Percentiles rank a stretch among this genome's conserved stretches.
phyloP scores from a whole-genome alignment of 441 rosid species.

The Gossypium schwendimanii region DNA sequence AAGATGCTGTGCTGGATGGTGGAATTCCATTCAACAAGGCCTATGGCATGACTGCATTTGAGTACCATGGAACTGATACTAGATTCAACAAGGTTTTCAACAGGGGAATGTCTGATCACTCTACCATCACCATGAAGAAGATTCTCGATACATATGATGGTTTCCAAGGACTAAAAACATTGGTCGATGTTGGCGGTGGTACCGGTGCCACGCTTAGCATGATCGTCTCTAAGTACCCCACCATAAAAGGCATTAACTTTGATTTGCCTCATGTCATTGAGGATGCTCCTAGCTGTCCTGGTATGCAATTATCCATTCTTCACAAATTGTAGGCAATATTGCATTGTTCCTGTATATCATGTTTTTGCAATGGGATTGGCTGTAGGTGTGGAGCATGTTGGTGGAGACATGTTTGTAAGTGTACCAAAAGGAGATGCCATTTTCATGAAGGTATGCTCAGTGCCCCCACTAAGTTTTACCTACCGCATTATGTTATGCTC shows the following conservation, averaged over 20 bases:
- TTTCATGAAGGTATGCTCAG: constrained; percentile 68
- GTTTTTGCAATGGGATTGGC: background rate
- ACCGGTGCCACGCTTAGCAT: constrained; percentile 58
- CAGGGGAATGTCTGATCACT: constrained; percentile 61
- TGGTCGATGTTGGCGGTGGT: constrained; percentile 92
- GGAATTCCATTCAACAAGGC: constrained; percentile 79
- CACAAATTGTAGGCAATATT: background rate
- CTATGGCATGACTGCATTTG: constrained; percentile 57
- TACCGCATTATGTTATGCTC: background rate
- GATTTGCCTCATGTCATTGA: constrained; percentile 68
- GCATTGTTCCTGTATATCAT: background rate
- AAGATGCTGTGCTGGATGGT: constrained; percentile 68
- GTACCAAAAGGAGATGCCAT: constrained; percentile 69
- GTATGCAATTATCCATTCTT: constrained; percentile 20
- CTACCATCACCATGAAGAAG: constrained; percentile 63
- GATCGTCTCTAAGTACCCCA: constrained; percentile 58
- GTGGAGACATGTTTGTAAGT: constrained; percentile 80
- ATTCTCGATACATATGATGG: constrained; percentile 60
- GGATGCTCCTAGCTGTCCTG: constrained; percentile 53
- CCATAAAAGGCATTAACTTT: constrained; percentile 66
- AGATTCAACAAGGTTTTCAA: constrained; percentile 64
- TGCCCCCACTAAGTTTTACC: background rate
- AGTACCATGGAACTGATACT: constrained; percentile 64
- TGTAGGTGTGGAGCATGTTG: constrained; percentile 61
- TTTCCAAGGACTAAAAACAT: constrained; percentile 41